Base-by-base conservation (phyloP, 1,284 basidiomycete genomes). In the Lignosus rhinocerotis region DNA sequence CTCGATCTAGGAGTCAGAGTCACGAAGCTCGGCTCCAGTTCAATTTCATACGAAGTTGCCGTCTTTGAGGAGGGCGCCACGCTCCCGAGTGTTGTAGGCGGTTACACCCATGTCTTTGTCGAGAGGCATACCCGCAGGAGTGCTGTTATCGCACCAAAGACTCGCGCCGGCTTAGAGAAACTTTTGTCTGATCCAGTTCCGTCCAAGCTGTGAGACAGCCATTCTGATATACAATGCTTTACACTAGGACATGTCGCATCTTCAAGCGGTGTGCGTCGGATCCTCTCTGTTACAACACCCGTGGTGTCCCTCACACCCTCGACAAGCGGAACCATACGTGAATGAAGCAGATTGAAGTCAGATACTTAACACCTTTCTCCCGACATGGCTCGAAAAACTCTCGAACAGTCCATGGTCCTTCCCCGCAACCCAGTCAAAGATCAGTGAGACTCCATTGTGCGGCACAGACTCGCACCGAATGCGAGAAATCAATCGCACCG, bases 81-180 rank as follows among this genome's bases (percentile, higher is more conserved):
- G 19, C 38, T 60, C 5, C 81, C 83, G 0, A 80, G 80, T 6
- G 88, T 85, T 4, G 87, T 92, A 3, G 90, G 88, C 3, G 88
- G 88, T 3, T 91, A 90, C 58, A 91, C 88, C 0, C 90, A 92
- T 70, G 90, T 92, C n/a, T 92, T 91, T 66, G 90, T 92, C 2
- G 82, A 84, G 25, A 80, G 78, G 43, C 62, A 67, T 55, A 79
- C 77, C 41, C 73, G 89, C 44, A 85, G 81, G 72, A 85, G 84
- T 56, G 71, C 72, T 0, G 59, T 72, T 0, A 85, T 91, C 65
- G 68, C 64, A 32, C 59, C 66, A 6, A 67, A 65, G 32, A 76
- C 74, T 25, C 76, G 75, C 12, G 12, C 39, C 7, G 50, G 50
- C 3, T 39, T 51, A 7, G 43, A 45, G 43, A 45, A 45, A 21